Base-by-base conservation (phyloP, 169 alveolate species). In the Plasmodium vivax region DNA sequence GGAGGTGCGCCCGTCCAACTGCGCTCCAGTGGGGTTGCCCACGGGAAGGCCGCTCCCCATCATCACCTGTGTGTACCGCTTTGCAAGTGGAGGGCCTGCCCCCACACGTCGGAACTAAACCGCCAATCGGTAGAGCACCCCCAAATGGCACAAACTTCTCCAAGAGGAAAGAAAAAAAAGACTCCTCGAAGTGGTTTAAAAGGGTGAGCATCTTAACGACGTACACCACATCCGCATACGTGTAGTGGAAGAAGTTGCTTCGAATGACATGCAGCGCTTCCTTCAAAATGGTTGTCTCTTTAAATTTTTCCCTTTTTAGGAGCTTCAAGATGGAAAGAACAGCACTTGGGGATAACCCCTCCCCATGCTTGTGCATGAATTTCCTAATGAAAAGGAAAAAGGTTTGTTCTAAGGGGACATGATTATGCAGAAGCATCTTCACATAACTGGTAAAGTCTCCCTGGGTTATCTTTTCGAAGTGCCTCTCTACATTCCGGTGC, bases 401-500 rank as follows among this genome's bases (percentile, higher is more conserved):
- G 14, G 56, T 58, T 32, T 23, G 45, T 72, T 90, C 92, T 12
- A 71, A 16, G 51, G 43, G 10, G 32, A 90, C 74, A n/a, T 81
- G 72, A 16, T 90, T 90, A 12, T 27, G 74, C 9, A 90, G 83
- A 10, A 90, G 23, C 19, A 51, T 90, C 32, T 68, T 79, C 34
- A 90, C 19, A 68, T 90, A 90, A 4, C 16, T 90, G n/a, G 30
- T 7, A 36, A 90, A 90, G 36, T 90, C 80, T 3, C 3, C 34
- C 36, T 71, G 83, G 5, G 74, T 73, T 36, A 90, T 51, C 34
- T 12, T 3, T 4, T 81, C 75, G 23, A 90, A 8, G 68, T 90
- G 91, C 51, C 94, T 80, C 74, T 90, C 94, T 10, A 90, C 32
- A 90, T 90, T 90, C 81, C 81, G 81, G 73, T 90, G 94, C 14